Base-by-base conservation (phyloP, 768 basidiomycete genomes). In the Floccularia luteovirens region DNA sequence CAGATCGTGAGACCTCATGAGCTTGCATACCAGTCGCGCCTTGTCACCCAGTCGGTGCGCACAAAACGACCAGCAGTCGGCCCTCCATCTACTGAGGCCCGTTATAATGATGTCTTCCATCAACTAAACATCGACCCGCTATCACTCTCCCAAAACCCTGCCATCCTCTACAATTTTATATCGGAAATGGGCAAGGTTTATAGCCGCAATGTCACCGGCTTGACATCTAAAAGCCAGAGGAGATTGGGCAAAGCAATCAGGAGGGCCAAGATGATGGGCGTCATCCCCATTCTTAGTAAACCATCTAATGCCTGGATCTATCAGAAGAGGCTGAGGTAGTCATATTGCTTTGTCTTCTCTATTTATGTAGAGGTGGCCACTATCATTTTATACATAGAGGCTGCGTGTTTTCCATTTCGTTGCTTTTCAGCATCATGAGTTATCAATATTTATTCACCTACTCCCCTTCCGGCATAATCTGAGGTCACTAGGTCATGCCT, bases 251-350 rank as follows among this genome's bases (percentile, higher is more conserved):
- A 90, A 61, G 87, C 91, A 31, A 82, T 96, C 43, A 79, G 86
- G 32, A 68, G 93, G 43, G 86, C 93, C 43, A 88, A 84, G 63
- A 82, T 82, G 72, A 92, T 94, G 87, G 93, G 93, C 28, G 55
- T 90, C 42, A 75, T 94, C 39, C 85, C 90, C 6, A 48, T 66
- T 13, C 65, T 70, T 48, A 70, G 69, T 53, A 64, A 48, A 50
- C 54, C 53, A 4, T 12, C 25, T 2, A 28, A 39, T 36, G 36
- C 31, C 16, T 24, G 16, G 35, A 38, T 10, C 30, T 12, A 5
- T 11, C 25, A 36, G 27, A 41, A 27, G 36, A 41, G 28, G 5
- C 12, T 5, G 8, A 16, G 13, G 23, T 17, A 34, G 17, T 19
- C 36, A 14, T 33, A 13, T 6, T 6, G 16, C 6, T 33, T 31